Percentiles rank a stretch among this genome's conserved stretches.
Conservation (phyloP, 192 early-diverging fungal genomes). For the Kickxella alabastrina region DNA sequence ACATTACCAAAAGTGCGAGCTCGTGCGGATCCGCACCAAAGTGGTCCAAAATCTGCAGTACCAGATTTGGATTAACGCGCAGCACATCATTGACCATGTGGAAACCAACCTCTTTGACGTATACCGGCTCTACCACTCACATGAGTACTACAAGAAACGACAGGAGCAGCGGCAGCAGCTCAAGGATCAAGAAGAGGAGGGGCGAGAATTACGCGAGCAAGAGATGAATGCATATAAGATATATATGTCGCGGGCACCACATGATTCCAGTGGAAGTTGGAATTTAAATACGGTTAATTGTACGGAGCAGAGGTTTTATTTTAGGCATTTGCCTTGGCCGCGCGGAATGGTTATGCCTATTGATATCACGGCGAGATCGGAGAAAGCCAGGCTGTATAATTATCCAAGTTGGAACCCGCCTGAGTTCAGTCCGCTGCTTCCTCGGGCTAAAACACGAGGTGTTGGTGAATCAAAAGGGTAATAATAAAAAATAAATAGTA, state of each 20-base stretch:
- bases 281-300: slow-evolving; percentile 19
- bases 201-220: background rate
- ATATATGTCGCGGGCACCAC: slow-evolving; percentile 1
- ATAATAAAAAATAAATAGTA: no score
- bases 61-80: slow-evolving; percentile 17
- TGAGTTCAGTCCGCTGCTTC: slow-evolving; percentile 5
- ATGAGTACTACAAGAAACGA: slow-evolving; percentile 14
- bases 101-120: slow-evolving; percentile 31
- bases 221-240: background rate
- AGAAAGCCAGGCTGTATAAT: slow-evolving; percentile 11
- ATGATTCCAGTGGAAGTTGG: slow-evolving; percentile 3
- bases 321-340: slow-evolving; percentile 39
- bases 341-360: slow-evolving; percentile 22
- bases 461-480: no score
- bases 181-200: slow-evolving; percentile 8
- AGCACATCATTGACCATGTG: slow-evolving; percentile 8
- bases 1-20: slow-evolving; percentile 12
- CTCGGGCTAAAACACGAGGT: no score
- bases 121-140: slow-evolving; percentile 5
- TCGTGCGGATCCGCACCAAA: slow-evolving; percentile 18
- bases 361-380: slow-evolving; percentile 19
- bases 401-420: background rate
- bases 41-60: slow-evolving; percentile 9
- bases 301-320: slow-evolving; percentile 30
- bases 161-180: slow-evolving; percentile 19